Base-by-base conservation (phyloP, 495 filamentous ascomycete species). In the Neurospora sp. region DNA sequence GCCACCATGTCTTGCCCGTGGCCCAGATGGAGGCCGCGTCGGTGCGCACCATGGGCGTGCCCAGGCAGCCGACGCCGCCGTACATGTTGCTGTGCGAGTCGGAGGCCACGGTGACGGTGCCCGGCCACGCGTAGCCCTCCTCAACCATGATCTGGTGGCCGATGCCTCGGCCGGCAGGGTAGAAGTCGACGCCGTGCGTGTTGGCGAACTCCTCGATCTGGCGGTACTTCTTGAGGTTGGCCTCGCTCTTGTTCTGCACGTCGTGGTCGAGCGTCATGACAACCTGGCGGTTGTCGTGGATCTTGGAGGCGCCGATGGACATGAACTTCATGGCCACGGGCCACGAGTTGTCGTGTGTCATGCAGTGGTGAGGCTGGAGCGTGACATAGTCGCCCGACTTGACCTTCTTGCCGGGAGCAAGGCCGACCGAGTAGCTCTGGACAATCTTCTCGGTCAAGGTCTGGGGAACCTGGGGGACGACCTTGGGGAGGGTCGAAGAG, bases 291-390 rank as follows among this genome's bases (percentile, higher is more conserved):
- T 86, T 86, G 80, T 93, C 81, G 76, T 93, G 84, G 71, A 97
- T 85, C 75, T 89, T 86, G 27, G 90, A 84, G 1, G 93, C 94
- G n/a, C 94, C 94, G 68, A 97, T 95, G 1, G 88, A 90, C 89
- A 93, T 91, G 84, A 94, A 96, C 81, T 99, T 97, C 65, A 87
- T 77, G 0, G 91, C 90, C 0, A 96, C 90, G 1, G 94, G 93
- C 91, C 90, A 96, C 0, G 90, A 90, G 82, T 99, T 98, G 81
- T 99, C 96, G 82, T 99, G 95, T 0, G 93, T 94, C 90, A 97
- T 96, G 83, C 91, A 92, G 35, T 86, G 84, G 72, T 92, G 86
- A 6, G 93, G 93, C 20, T 86, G 82, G 39, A 97, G 86, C 0
- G 89, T 93, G 68, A 98, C 89, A 85, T 94, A 97, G 85, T 96